Percentiles rank a stretch among this genome's conserved stretches.
Conservation (phyloP, 225 moss, liverwort and hornwort species). For the Pleurozium schreberi region DNA sequence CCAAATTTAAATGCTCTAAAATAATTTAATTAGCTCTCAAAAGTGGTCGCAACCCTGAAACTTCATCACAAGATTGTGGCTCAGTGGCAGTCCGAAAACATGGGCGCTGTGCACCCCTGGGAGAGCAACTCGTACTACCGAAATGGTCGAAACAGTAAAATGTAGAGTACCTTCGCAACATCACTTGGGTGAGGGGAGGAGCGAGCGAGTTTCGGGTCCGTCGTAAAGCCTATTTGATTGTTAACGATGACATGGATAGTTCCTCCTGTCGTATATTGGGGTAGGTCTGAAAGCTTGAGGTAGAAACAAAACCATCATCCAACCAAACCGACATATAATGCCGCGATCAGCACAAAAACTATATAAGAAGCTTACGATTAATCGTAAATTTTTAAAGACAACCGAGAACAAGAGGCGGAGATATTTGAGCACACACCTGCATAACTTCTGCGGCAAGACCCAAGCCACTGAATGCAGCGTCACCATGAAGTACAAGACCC, state of each 20-base stretch:
- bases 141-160: background rate
- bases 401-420: background rate
- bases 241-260: conserved; percentile 55
- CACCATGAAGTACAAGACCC: conserved; percentile 54
- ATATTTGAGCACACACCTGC: conserved; percentile 31
- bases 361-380: background rate
- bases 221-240: conserved; percentile 60
- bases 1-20: background rate
- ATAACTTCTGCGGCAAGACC: conserved; percentile 55
- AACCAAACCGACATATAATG: conserved; percentile 4
- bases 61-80: background rate
- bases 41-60: background rate
- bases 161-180: conserved; percentile 42
- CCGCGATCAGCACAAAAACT: conserved; percentile 14
- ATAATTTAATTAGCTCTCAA: background rate
- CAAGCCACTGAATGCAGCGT: conserved; percentile 57
- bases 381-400: background rate
- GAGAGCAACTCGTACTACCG: background rate
- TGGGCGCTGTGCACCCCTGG: background rate
- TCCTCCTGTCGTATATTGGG: conserved; percentile 53
- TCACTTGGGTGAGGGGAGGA: conserved; percentile 60
- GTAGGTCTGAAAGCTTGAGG: conserved; percentile 59
- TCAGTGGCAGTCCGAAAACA: background rate
- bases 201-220: conserved; percentile 55
- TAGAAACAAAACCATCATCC: conserved; percentile 13